These are phyloP conservation scores for Globisporangium nunn DNA, from an alignment of 352 stramenopile genomes.

Conservation along the genomic window DNA sequence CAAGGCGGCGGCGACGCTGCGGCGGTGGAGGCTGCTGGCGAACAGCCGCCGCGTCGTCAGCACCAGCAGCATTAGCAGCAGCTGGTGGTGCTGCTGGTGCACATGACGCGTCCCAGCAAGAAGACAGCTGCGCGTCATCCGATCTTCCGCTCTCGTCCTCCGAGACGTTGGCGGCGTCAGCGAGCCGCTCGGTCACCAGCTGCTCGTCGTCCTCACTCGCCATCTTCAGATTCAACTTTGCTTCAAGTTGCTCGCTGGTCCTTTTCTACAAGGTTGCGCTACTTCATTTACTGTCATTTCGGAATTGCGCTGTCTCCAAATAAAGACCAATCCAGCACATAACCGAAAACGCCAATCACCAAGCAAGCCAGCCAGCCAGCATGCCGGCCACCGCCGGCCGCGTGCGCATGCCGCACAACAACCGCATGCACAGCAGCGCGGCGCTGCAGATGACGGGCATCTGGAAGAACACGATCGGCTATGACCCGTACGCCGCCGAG, in stretches of 20 bases:
- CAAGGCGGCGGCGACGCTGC: slow-evolving; percentile 4
- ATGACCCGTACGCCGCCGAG: slow-evolving; percentile 90
- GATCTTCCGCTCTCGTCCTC: neutral
- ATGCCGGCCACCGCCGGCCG: slow-evolving; percentile 87
- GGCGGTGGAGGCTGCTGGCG: neutral
- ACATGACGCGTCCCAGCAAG: neutral
- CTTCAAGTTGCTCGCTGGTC: neutral
- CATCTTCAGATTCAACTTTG: neutral
- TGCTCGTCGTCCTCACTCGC: slow-evolving; percentile 1
- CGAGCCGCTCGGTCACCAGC: slow-evolving; percentile 10
- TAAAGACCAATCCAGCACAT: neutral
- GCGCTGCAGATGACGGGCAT: slow-evolving; percentile 95
- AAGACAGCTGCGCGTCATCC: neutral
- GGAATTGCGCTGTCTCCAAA: no score
- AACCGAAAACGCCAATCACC: neutral
- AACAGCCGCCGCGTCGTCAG: neutral
- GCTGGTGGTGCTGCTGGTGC: neutral
- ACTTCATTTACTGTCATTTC: no score
- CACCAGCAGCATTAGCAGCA: neutral
- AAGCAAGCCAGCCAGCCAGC: slow-evolving; percentile 3
- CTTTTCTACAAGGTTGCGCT: neutral
- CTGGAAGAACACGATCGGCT: slow-evolving; percentile 96
- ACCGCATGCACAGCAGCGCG: slow-evolving; percentile 92
- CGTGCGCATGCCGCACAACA: slow-evolving; percentile 96
- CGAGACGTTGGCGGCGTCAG: neutral